Evolutionary conservation across 257 asterid species (phyloP), one percentile per base, ranked within the genome.

Genomic region (Salvia hispanica): DNA sequence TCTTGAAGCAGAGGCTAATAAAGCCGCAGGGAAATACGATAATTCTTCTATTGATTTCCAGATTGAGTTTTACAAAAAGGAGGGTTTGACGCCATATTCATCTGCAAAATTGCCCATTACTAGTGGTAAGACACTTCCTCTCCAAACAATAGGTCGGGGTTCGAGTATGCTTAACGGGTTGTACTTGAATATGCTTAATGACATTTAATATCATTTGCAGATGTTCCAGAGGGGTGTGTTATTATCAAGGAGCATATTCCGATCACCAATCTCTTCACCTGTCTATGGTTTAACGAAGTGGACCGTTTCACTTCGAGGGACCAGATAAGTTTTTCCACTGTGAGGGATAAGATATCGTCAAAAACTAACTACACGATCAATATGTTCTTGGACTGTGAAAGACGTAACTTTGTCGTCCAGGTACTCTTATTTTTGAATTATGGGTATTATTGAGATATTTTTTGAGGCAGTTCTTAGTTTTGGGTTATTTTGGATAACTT

Each of bases 181-280:
- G 31, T 43, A 9, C 45, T 48, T 70, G 58, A 57, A 43, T 43
- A 18, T 61, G 9, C 53, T 69, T 56, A 37, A 53, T 43, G 14
- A 62, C 9, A 2, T 34, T 43, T 6, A 21, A 40, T 63, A 33
- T 16, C 64, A 71, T 46, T 44, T 74, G 53, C 89, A 92, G 98
- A 92, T 85, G 98, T 92, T 74, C 97, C 97, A 4, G 97, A 92
- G 81, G 98, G 98, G 43, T 92, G 98, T 77, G 97, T 92, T 25
- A 88, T 92, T 59, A 67, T 92, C 64, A 83, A 78, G 81, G 98
- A 92, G 76, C 98, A 92, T 72, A 73, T 83, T 69, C 98, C 97
- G 9, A 84, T 92, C 75, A 72, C 96, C 73, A 84, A 89, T 71
- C 95, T 92, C 72, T 92, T 89, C 76, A 89, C 97, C 18, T 92